Percentiles rank a stretch among this genome's conserved stretches.
These are phyloP conservation scores for Saccharomycopsis sp. DNA, from an alignment of 805 yeast genomes.

Conservation along the genomic window DNA sequence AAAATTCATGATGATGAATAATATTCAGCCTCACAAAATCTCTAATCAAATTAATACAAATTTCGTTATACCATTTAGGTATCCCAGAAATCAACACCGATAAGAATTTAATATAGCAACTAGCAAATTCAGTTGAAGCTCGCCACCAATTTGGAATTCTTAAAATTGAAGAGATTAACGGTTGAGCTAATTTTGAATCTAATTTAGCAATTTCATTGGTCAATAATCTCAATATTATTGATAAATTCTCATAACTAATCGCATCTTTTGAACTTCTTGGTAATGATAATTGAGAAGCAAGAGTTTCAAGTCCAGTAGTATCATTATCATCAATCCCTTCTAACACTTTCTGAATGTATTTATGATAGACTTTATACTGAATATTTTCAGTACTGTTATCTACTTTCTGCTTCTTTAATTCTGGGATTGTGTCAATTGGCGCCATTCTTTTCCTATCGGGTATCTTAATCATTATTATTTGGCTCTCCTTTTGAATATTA, in stretches of 20 bases:
- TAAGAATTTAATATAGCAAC: conserved; percentile 62
- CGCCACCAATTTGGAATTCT: conserved; percentile 56
- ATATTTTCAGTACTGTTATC: neutral
- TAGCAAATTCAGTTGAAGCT: conserved; percentile 36
- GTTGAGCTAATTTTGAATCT: conserved; percentile 39
- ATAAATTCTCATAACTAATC: conserved; percentile 45
- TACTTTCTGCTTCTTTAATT: conserved; percentile 1
- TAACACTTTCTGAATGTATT: conserved; percentile 59
- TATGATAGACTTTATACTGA: conserved; percentile 24
- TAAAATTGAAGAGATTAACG: conserved; percentile 56
- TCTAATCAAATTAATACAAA: conserved; percentile 58
- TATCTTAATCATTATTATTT: neutral
- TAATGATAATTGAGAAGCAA: conserved; percentile 52
- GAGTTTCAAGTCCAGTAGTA: conserved; percentile 45
- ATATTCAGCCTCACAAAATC: conserved; percentile 43
- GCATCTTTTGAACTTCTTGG: conserved; percentile 49
- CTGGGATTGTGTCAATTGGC: neutral
- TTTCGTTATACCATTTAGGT: conserved; percentile 87
- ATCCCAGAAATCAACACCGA: conserved; percentile 73
- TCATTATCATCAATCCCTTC: conserved; percentile 53
- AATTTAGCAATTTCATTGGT: conserved; percentile 61
- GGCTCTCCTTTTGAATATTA: neutral
- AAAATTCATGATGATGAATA: conserved; percentile 54
- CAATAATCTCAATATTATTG: conserved; percentile 48
- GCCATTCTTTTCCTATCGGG: neutral